A percentile compares a stretch with the other conserved stretches of the same genome.
These are phyloP conservation scores for Elasticomyces elasticus DNA, from an alignment of 495 filamentous ascomycete species.

Conservation along the genomic window DNA sequence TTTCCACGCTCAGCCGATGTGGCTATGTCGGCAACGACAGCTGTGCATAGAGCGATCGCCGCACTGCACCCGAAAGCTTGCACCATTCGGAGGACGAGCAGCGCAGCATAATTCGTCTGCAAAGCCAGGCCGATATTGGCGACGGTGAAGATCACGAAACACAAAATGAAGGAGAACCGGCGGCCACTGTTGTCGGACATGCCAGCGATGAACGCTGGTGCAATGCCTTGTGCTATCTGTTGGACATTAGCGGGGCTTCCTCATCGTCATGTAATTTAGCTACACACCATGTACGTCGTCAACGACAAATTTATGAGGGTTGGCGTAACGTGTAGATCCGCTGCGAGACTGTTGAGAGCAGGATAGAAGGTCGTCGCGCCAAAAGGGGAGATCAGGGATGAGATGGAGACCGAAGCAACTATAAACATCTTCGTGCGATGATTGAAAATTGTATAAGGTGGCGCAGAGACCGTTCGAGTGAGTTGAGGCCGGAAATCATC, in stretches of 20 bases:
- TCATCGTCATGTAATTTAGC: background rate
- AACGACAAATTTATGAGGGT: slow-evolving; percentile 27
- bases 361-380: slow-evolving; percentile 28
- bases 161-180: slow-evolving; percentile 24
- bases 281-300: slow-evolving; percentile 28
- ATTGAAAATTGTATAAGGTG: slow-evolving; percentile 28
- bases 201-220: slow-evolving; percentile 27
- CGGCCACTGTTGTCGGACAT: slow-evolving; percentile 29
- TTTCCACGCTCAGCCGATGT: slow-evolving; percentile 26
- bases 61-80: slow-evolving; percentile 28
- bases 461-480: slow-evolving; percentile 9
- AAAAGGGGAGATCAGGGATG: slow-evolving; percentile 28
- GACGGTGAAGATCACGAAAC: slow-evolving; percentile 28
- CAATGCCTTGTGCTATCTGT: slow-evolving; percentile 28
- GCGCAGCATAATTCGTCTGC: slow-evolving; percentile 28
- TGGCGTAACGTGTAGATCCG: slow-evolving; percentile 21
- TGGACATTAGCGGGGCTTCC: background rate
- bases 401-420: slow-evolving; percentile 23
- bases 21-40: slow-evolving; percentile 28
- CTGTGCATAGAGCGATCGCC: slow-evolving; percentile 25
- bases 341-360: slow-evolving; percentile 24
- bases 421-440: slow-evolving; percentile 24
- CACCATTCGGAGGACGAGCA: slow-evolving; percentile 28
- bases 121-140: slow-evolving; percentile 29
- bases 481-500: background rate